Conservation (phyloP, 1,284 basidiomycete genomes). For the Rhodofomes roseus region DNA sequence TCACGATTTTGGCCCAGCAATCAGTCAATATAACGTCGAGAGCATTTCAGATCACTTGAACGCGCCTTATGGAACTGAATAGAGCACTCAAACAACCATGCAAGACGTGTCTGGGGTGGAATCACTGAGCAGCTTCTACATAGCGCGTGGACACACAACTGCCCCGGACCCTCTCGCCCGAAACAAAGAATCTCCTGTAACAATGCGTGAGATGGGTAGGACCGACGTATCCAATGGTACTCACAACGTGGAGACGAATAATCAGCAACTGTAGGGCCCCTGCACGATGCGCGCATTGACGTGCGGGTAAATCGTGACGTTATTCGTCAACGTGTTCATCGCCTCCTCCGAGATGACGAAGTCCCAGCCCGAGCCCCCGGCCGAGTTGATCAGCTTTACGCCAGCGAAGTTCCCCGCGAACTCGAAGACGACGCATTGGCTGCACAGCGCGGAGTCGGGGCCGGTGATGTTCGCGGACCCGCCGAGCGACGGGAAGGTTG, state of each 20-base stretch:
- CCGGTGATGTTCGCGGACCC: background rate
- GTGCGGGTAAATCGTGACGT: background rate
- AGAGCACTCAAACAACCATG: too few relatives aligned
- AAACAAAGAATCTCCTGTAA: too few relatives aligned
- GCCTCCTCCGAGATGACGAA: background rate
- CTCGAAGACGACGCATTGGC: background rate
- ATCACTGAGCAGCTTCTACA: too few relatives aligned
- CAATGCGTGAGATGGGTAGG: too few relatives aligned
- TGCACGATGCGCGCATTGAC: background rate
- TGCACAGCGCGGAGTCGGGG: background rate
- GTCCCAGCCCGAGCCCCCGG: background rate
- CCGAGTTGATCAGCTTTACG: background rate
- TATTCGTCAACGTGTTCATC: background rate
- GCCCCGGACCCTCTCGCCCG: too few relatives aligned
- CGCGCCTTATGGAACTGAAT: too few relatives aligned
- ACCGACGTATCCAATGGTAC: background rate
- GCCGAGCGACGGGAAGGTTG: background rate
- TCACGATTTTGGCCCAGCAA: too few relatives aligned
- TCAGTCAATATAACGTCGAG: too few relatives aligned
- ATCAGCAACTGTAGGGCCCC: background rate
- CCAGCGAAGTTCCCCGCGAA: background rate
- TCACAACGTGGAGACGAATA: background rate
- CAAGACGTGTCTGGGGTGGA: too few relatives aligned
- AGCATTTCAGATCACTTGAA: too few relatives aligned
- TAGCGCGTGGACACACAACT: too few relatives aligned